Base-by-base conservation (phyloP, 768 basidiomycete genomes). In the Lactarius akahatsu region DNA sequence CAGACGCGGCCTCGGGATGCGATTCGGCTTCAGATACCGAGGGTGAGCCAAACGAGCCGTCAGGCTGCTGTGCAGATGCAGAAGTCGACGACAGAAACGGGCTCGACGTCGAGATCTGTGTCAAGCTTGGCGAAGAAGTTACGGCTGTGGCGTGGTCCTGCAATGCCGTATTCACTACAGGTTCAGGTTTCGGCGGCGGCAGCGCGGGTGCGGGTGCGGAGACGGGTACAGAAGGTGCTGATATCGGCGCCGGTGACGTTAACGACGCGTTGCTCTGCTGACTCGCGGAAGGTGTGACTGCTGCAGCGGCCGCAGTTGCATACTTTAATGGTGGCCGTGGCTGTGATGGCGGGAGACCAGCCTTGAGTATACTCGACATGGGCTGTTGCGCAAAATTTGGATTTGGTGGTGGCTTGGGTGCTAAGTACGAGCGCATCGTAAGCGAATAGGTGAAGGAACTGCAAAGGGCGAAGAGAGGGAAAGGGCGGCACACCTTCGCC, bases 231-330 rank as follows among this genome's bases (percentile, higher is more conserved):
- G 70, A 68, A 56, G 76, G 71, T 38, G 80, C 56, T 47, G 78
- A 71, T 71, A 81, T 77, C 69, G 82, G 74, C 69, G 70, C 75
- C n/a, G 65, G 69, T 20, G 59, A 45, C 55, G 70, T 64, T 28
- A 63, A 54, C 69, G 56, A 64, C 78, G 74, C 62, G 82, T 79
- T 64, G 83, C 78, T 70, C 59, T 70, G 69, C 54, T 69, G 68
- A 57, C 70, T 69, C 10, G 74, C 54, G 61, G 74, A 68, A 36
- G 79, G 72, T 10, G 77, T 73, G 26, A 84, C 81, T 6, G 84
- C 84, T 7, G 84, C 84, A 1, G 94, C 95, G 2, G 94, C 96
- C 0, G 94, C 94, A n/a, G 93, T 86, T 38, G 96, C 90, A 74
- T 97, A 97, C 59, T 91, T 83, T 73, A 96, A 91, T 15, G 94